Base-by-base conservation (phyloP, 768 basidiomycete genomes). In the Obba rivulosa region DNA sequence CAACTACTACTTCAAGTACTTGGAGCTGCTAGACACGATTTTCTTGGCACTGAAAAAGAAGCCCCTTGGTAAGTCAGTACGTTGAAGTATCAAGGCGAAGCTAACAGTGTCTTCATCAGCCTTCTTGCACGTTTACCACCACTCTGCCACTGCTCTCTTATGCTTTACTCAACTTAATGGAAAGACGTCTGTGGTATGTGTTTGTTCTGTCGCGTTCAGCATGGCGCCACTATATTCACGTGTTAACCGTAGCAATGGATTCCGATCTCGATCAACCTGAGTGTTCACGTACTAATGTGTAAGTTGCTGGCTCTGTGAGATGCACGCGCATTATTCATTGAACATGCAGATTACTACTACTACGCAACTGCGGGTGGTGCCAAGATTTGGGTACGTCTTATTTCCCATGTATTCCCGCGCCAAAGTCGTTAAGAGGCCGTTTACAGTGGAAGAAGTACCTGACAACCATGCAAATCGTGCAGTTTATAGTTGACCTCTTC, bases 1-100 rank as follows among this genome's bases (percentile, higher is more conserved):
- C 75, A 99, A 99, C 75, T 99, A 98, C 73, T 93, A 85, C 70
- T 91, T 96, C 81, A 97, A 97, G 67, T 98, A 97, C 68, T 72
- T 96, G 55, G 96, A 99, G 70, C 81, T 98, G 50, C 66, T 95
- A 54, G 96, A 98, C 74, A 99, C 96, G 13, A 80, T 97, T 56
- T 99, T 98, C 78, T 81, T 99, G 56, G 90, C 89, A 9, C 72
- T 97, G 60, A 99, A 98, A 81, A 99, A 98, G 79, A 98, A 98
- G 69, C 92, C 92, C 14, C 76, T 99, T 43, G 89, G 93, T 94
- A 62, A 52, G 83, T 69, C 20, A 40, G n/a, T 40, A 17, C 10
- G 5, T 13, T 40, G 35, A 4, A 18, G 23, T 48, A 18, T 38
- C 23, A 35, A 46, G 36, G 31, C 34, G 42, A 34, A 11, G 35